Evolutionary conservation across 2,329 filamentous ascomycete species (phyloP).

Genomic region (Metarhizium rileyi): DNA sequence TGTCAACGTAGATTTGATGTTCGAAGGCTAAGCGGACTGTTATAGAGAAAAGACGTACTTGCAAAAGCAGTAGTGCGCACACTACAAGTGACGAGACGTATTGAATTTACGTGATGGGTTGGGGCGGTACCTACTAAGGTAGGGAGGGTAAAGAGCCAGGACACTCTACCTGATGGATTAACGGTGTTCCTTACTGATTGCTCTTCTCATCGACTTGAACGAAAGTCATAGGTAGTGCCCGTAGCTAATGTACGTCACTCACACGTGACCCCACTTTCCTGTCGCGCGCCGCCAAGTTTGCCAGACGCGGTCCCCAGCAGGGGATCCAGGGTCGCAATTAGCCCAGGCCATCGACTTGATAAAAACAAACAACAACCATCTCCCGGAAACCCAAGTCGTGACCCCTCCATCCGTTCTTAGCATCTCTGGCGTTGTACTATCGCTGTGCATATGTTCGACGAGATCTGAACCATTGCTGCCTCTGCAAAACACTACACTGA

Average conservation of each 20-base stretch:
- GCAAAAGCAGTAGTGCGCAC: too few species aligned
- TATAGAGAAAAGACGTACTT: not conserved
- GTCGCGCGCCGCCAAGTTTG: not conserved
- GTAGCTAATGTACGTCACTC: not conserved
- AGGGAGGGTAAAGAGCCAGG: too few species aligned
- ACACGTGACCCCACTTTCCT: not conserved
- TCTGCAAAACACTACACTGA: not conserved
- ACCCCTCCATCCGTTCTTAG: not conserved
- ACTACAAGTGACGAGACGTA: too few species aligned
- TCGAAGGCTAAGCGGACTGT: conserved; percentile 8
- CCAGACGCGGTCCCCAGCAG: not conserved
- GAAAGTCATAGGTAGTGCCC: not conserved
- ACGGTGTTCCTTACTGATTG: too few species aligned
- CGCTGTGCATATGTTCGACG: not conserved
- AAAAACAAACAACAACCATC: not conserved
- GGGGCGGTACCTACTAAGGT: too few species aligned
- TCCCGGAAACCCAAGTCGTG: not conserved
- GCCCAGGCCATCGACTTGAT: not conserved
- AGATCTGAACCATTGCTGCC: not conserved
- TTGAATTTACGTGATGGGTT: too few species aligned
- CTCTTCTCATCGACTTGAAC: too few species aligned
- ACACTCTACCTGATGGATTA: too few species aligned
- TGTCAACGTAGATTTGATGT: conserved; percentile 62
- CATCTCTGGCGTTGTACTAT: not conserved
- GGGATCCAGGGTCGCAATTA: not conserved